Evolutionary conservation across 805 yeast species (phyloP).

Genomic region (Ogataea siamensis): DNA sequence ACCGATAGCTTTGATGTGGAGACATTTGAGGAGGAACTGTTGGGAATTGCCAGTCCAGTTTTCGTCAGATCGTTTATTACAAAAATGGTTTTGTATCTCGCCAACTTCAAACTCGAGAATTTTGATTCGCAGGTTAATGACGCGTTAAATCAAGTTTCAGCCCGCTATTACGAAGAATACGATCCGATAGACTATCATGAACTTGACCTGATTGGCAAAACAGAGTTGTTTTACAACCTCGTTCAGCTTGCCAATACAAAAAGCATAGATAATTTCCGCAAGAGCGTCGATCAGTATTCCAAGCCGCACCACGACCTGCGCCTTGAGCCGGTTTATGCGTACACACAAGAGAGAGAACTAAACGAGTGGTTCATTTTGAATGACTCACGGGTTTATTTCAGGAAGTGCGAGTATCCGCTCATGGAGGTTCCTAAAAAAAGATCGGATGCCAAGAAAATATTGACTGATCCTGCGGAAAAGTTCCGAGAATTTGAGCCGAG

Average conservation of each 20-base stretch:
- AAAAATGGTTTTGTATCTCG: constrained; percentile 41
- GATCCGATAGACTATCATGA: constrained; percentile 19
- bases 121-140: constrained; percentile 32
- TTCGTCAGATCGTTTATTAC: constrained; percentile 44
- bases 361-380: constrained; percentile 43
- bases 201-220: constrained; percentile 44
- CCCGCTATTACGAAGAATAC: constrained; percentile 8
- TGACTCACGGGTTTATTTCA: constrained; percentile 50
- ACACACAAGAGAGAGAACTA: constrained; percentile 11
- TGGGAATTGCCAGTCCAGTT: constrained; percentile 41
- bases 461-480: constrained; percentile 21
- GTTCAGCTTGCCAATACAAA: constrained; percentile 40
- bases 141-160: constrained; percentile 10
- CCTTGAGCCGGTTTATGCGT: constrained; percentile 22
- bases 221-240: constrained; percentile 47
- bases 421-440: constrained; percentile 37
- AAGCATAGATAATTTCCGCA: constrained; percentile 46
- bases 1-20: constrained; percentile 57
- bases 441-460: constrained; percentile 28
- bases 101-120: constrained; percentile 34
- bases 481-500: constrained; percentile 36
- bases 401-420: constrained; percentile 32
- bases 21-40: constrained; percentile 59
- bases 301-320: constrained; percentile 29
- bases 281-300: constrained; percentile 40